Percentiles rank a stretch among this genome's conserved stretches.
Evolutionary conservation across 1,139 yeast genomes (phyloP).

Genomic region (Geotrichum histeridarum): DNA sequence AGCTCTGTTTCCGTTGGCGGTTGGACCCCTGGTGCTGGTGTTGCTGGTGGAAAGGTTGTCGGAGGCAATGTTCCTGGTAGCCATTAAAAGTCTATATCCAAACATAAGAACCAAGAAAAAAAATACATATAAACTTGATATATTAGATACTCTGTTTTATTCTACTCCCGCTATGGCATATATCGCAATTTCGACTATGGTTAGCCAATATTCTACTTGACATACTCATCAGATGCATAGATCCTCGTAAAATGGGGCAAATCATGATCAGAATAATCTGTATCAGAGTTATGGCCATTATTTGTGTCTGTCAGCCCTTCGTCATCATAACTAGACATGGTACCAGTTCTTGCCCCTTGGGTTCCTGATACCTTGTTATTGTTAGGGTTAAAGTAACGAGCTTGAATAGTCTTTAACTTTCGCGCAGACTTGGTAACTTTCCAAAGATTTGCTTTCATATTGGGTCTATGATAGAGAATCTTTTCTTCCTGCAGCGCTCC

Average conservation of each 20-base stretch:
- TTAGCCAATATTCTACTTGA: too few species aligned
- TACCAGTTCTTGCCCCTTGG: not conserved
- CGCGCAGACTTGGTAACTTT: slow-evolving; percentile 11
- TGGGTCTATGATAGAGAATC: slow-evolving; percentile 1
- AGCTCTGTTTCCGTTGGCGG: slow-evolving; percentile 63
- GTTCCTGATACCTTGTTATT: not conserved
- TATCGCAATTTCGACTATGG: too few species aligned
- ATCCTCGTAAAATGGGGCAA: slow-evolving; percentile 5
- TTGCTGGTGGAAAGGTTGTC: slow-evolving; percentile 60
- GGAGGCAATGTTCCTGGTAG: slow-evolving; percentile 48
- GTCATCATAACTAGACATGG: slow-evolving; percentile 6
- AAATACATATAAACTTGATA: not conserved
- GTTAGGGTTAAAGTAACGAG: slow-evolving; percentile 12
- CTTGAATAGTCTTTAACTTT: slow-evolving; percentile 2
- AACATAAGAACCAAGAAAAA: not conserved
- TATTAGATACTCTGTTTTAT: not conserved
- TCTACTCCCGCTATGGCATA: not conserved
- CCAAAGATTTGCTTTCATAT: slow-evolving; percentile 8
- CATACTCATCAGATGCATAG: not conserved
- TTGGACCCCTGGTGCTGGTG: slow-evolving; percentile 62
- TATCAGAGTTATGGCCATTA: slow-evolving; percentile 10
- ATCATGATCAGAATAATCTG: slow-evolving; percentile 12
- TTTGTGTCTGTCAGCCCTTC: slow-evolving; percentile 1
- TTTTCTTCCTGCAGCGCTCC: slow-evolving; percentile 15
- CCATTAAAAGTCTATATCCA: slow-evolving; percentile 20